Conservation (phyloP, 1,284 basidiomycete genomes). For the Irpex sp. region DNA sequence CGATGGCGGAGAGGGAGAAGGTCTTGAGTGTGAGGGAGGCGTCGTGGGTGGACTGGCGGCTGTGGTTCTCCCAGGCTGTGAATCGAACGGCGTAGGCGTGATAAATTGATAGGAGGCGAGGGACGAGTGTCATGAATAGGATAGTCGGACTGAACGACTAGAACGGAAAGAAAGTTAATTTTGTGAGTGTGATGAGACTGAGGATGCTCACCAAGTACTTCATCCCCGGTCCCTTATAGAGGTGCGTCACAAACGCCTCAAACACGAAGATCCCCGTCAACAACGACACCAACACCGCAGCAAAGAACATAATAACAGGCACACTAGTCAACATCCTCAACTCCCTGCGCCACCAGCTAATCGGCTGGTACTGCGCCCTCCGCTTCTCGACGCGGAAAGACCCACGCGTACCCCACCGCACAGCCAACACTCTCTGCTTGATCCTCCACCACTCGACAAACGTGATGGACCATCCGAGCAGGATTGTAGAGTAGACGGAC, state of each 20-base stretch:
- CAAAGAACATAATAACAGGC: constrained; percentile 80
- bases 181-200: constrained; percentile 2
- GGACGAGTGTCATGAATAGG: constrained; percentile 81
- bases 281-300: constrained; percentile 63
- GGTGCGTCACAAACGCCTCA: constrained; percentile 81
- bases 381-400: constrained; percentile 76
- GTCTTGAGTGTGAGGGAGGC: constrained; percentile 88
- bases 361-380: constrained; percentile 61
- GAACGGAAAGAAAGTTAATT: constrained; percentile 1
- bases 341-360: constrained; percentile 77
- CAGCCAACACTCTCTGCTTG: constrained; percentile 74
- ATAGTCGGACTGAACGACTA: constrained; percentile 85
- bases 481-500: constrained; percentile 70
- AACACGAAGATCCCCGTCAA: constrained; percentile 82
- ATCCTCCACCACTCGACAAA: constrained; percentile 91
- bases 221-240: constrained; percentile 87
- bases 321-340: constrained; percentile 70
- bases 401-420: constrained; percentile 78
- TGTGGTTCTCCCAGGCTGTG: constrained; percentile 91
- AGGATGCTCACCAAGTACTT: constrained; percentile 60
- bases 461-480: constrained; percentile 79
- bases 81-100: constrained; percentile 66
- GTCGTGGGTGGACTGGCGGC: constrained; percentile 73
- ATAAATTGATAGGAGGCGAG: constrained; percentile 78
- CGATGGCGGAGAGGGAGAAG: constrained; percentile 85